Evolutionary conservation across 768 basidiomycete species (phyloP).

Genomic region (Phlebiopsis flavidoalba): DNA sequence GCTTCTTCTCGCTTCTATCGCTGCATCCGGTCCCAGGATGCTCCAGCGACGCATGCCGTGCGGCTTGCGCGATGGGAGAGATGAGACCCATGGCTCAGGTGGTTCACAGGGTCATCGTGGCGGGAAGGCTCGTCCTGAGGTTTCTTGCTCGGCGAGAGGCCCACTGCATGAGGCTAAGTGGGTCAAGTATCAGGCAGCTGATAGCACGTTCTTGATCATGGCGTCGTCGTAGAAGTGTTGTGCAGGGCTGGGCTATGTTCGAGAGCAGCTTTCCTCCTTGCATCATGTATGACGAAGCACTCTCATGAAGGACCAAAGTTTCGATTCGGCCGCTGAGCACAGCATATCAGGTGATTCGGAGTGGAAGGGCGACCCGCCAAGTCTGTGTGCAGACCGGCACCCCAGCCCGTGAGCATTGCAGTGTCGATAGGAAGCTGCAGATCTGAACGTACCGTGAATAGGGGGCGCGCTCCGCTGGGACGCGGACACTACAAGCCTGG

Average conservation of each 20-base stretch:
- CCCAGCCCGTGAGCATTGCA: background rate
- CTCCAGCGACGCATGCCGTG: background rate
- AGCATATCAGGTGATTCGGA: background rate
- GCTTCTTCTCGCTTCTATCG: conserved; percentile 1
- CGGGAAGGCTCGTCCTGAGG: background rate
- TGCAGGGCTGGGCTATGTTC: background rate
- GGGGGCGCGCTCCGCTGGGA: background rate
- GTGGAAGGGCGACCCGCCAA: background rate
- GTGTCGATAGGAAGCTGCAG: background rate
- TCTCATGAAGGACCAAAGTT: background rate
- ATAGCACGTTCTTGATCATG: background rate
- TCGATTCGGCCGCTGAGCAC: background rate
- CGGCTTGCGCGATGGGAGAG: background rate
- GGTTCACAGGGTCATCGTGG: background rate
- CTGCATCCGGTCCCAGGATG: background rate
- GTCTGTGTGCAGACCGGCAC: background rate
- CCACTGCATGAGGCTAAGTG: background rate
- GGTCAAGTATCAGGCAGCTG: background rate
- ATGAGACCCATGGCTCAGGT: background rate
- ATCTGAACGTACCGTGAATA: background rate
- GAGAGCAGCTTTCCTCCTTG: background rate
- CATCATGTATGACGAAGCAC: background rate
- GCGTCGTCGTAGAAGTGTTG: background rate
- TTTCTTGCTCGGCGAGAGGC: background rate
- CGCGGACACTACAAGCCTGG: no score